phyloP scores from a whole-genome alignment of 805 yeast species.

The Zygotorulaspora danielsina region DNA sequence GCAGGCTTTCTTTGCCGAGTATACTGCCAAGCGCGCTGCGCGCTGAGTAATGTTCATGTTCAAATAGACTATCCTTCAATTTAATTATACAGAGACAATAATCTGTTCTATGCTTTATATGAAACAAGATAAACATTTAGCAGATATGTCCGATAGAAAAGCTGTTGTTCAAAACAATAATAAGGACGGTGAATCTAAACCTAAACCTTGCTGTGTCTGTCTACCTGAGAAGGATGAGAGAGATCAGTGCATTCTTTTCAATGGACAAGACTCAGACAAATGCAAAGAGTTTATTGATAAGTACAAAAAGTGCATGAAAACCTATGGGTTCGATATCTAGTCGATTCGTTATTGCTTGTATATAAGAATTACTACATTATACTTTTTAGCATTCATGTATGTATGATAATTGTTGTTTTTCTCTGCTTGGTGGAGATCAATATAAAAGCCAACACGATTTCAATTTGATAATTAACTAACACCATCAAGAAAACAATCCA shows the following conservation, averaged over 20 bases:
- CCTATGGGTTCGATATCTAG: conserved; percentile 64
- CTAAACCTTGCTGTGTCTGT: conserved; percentile 97
- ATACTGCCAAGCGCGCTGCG: too few species aligned
- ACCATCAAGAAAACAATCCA: too few species aligned
- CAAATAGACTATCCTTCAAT: too few species aligned
- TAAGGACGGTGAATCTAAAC: conserved; percentile 41
- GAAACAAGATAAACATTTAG: too few species aligned
- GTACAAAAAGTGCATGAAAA: conserved; percentile 88
- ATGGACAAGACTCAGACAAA: conserved; percentile 73
- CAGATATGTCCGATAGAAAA: neutral
- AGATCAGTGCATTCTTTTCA: conserved; percentile 79
- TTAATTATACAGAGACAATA: too few species aligned
- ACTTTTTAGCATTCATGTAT: neutral
- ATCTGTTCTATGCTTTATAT: too few species aligned
- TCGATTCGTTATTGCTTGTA: neutral
- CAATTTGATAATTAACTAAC: too few species aligned
- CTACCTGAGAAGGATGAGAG: conserved; percentile 73
- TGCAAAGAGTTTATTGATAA: conserved; percentile 66
- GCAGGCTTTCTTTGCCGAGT: too few species aligned
- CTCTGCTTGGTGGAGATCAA: too few species aligned
- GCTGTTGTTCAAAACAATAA: neutral
- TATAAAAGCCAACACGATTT: too few species aligned
- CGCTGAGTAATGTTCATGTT: too few species aligned
- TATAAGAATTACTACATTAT: neutral
- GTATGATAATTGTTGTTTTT: neutral